Evolutionary conservation across 306 rosid species (phyloP).

Genomic region (Gillenia trifoliata): DNA sequence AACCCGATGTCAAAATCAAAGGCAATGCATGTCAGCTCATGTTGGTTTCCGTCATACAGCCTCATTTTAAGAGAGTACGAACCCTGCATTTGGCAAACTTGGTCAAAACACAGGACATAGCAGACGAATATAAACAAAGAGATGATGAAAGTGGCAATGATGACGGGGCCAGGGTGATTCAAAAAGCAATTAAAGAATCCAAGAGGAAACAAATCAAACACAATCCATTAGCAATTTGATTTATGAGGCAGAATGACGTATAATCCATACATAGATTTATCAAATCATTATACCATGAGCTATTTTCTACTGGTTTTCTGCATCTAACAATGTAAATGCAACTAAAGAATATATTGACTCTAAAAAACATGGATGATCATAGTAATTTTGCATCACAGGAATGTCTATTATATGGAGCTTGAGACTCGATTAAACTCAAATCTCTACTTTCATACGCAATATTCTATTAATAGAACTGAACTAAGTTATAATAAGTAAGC

Average conservation of each 20-base stretch:
- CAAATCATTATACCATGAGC: neutral
- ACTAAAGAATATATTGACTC: too few relatives aligned
- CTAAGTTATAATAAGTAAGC: neutral
- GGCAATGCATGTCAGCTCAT: slow-evolving; percentile 59
- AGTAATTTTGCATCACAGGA: neutral
- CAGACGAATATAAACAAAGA: neutral
- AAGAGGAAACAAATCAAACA: neutral
- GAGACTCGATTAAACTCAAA: neutral
- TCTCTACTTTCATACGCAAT: neutral
- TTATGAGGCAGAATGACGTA: neutral
- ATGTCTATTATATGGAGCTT: neutral
- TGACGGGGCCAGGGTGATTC: neutral
- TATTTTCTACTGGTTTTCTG: neutral
- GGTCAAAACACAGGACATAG: slow-evolving; percentile 13
- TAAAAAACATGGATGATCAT: neutral
- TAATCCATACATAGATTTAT: neutral
- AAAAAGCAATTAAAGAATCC: neutral
- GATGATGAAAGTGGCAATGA: neutral
- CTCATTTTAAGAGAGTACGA: slow-evolving; percentile 68
- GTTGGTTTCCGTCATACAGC: slow-evolving; percentile 47
- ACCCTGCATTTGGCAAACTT: slow-evolving; percentile 48
- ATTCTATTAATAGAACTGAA: neutral
- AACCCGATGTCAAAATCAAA: slow-evolving; percentile 67
- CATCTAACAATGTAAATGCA: neutral
- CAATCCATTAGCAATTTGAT: neutral